Base-by-base conservation (phyloP, 371 early-diverging fungal genomes). In the Polyrhizophydium stewartii region DNA sequence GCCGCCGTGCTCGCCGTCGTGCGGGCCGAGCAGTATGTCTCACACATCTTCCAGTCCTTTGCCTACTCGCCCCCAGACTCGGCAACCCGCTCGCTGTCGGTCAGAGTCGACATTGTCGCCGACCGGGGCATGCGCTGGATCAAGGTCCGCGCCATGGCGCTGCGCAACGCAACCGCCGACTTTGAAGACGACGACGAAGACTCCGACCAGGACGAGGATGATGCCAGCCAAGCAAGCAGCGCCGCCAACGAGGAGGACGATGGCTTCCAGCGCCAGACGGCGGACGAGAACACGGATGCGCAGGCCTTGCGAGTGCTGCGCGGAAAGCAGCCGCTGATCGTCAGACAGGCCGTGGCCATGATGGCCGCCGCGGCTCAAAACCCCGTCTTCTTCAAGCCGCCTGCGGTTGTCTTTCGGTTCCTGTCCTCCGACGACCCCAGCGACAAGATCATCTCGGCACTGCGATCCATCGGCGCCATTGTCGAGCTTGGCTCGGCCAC, bases 341-440 rank as follows among this genome's bases (percentile, higher is more conserved):
- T 84, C 55, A 72, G 71, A 51, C 83, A 84, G 50, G 84, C 84
- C 12, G 59, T 66, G 13, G 66, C 63, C 0, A 71, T 81, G 49
- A 35, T 83, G 17, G 53, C 33, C 1, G 73, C 79, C 12, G 84
- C 84, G 0, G 31, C 69, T n/a, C 75, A 77, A 9, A 75, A 83
- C 55, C 77, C 70, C 21, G 66, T 80, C 25, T 84, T 84, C 56
- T 86, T 74, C 59, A 62, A 63, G 22, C 63, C 67, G 24, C 86
- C 86, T 0, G 53, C 59, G 22, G 79, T 86, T 19, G 80, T 83
- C 2, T 79, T 82, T 74, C 79, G 74, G 19, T 86, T 86, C 59
- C 72, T 77, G 73, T 75, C 83, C 10, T 62, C 75, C 13, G 78
- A 81, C 25, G 56, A 60, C 57, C 73, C 81, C 16, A 68, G 66